A percentile compares a stretch with the other conserved stretches of the same genome.
These are phyloP conservation scores for Pterulicium gracile DNA, from an alignment of 1,284 basidiomycete species.

Conservation along the genomic window DNA sequence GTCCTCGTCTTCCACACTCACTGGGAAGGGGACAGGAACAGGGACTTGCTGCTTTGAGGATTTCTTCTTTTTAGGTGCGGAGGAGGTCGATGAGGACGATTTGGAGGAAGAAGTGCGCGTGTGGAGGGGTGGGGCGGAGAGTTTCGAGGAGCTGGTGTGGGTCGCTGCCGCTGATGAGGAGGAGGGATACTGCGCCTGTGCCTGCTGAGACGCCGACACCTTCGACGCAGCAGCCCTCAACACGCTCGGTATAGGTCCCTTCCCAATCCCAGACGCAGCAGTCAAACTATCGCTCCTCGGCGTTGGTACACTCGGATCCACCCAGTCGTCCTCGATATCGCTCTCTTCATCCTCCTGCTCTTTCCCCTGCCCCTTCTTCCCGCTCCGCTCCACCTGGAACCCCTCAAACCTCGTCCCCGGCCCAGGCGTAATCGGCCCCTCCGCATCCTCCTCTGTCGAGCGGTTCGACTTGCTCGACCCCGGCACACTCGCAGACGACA, in stretches of 20 bases:
- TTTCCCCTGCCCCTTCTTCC: conserved; percentile 12
- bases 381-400: conserved; percentile 11
- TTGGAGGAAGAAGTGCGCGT: not conserved
- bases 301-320: conserved; percentile 32
- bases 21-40: not conserved
- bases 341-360: conserved; percentile 24
- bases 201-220: not conserved
- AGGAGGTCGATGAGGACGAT: not conserved
- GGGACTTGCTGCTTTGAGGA: not conserved
- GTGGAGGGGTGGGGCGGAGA: not conserved
- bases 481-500: conserved; percentile 23
- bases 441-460: conserved; percentile 57
- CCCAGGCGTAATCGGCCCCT: conserved; percentile 55
- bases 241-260: conserved; percentile 12
- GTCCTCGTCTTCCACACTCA: not conserved
- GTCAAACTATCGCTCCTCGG: conserved; percentile 21
- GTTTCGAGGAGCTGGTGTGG: not conserved
- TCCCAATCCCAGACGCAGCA: conserved; percentile 19
- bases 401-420: conserved; percentile 36
- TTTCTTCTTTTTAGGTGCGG: not conserved
- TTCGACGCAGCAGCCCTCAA: conserved; percentile 1
- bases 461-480: conserved; percentile 32
- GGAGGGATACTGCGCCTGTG: not conserved
- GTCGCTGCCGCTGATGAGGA: not conserved
- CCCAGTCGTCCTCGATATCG: conserved; percentile 61